Conservation (phyloP, 2,329 filamentous ascomycete species). For the Stagonosporopsis chrysanthemi region DNA sequence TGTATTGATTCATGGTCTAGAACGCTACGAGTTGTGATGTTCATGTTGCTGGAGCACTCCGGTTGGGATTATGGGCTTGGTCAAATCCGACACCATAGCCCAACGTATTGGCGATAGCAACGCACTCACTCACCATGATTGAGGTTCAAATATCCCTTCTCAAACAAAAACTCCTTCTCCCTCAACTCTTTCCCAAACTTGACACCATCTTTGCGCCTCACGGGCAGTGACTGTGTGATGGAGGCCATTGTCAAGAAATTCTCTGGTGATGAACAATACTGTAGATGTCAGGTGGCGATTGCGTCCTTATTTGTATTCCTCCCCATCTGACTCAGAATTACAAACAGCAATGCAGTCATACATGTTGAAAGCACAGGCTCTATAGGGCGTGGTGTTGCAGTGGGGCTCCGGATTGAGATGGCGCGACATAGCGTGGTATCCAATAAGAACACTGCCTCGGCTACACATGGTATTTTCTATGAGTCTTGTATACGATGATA, state of each 20-base stretch:
- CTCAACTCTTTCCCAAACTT: slow-evolving; percentile 63
- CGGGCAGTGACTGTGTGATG: slow-evolving; percentile 12
- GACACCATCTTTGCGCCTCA: slow-evolving; percentile 30
- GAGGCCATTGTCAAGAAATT: not conserved
- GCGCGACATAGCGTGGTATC: not conserved
- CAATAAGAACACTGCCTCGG: slow-evolving; percentile 4
- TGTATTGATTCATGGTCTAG: not conserved
- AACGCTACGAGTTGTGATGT: not conserved
- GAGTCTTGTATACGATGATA: not conserved
- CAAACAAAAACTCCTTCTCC: slow-evolving; percentile 71
- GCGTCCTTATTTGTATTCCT: not conserved
- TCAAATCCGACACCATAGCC: too few relatives aligned
- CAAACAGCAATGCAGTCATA: slow-evolving; percentile 9
- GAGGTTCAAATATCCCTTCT: slow-evolving; percentile 72
- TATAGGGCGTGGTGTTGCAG: slow-evolving; percentile 14
- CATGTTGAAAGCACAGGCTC: slow-evolving; percentile 3
- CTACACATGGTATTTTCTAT: slow-evolving; percentile 2
- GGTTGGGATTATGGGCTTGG: too few relatives aligned
- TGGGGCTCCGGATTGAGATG: not conserved
- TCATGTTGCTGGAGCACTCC: too few relatives aligned
- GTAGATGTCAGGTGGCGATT: not conserved
- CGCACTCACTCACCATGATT: slow-evolving; percentile 71
- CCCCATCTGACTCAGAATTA: slow-evolving; percentile 1
- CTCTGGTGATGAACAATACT: not conserved
- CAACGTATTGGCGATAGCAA: not conserved